These are phyloP conservation scores for Nyctanthes arbortristis DNA, from an alignment of 257 asterid species.

Conservation along the genomic window DNA sequence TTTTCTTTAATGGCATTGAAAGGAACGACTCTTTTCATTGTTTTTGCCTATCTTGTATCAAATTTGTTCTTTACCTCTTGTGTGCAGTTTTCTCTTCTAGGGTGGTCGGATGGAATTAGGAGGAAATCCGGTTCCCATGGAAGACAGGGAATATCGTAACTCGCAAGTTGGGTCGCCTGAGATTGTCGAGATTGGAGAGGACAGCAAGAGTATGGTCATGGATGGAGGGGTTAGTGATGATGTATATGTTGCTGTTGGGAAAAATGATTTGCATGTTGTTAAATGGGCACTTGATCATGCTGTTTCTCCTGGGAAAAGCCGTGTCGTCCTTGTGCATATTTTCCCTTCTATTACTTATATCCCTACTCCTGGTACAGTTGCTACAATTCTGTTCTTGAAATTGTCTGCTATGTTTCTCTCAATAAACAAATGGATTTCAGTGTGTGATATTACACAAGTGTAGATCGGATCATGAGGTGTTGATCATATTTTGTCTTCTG, in stretches of 20 bases:
- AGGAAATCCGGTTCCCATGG: conserved; percentile 20
- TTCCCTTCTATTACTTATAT: conserved; percentile 61
- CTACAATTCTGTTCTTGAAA: background rate
- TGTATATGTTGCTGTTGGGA: conserved; percentile 76
- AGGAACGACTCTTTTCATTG: conserved; percentile 35
- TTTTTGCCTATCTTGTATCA: conserved; percentile 7
- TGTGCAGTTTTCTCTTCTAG: conserved; percentile 26
- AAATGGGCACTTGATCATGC: conserved; percentile 73
- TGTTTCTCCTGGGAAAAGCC: conserved; percentile 45
- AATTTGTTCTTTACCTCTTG: conserved; percentile 33
- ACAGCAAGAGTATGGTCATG: conserved; percentile 35
- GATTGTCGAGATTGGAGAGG: conserved; percentile 71
- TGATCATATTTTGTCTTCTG: background rate
- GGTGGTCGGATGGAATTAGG: conserved; percentile 27
- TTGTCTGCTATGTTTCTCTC: background rate
- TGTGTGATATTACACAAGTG: no score
- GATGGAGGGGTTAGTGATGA: conserved; percentile 49
- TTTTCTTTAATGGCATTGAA: conserved; percentile 38
- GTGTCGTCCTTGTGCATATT: conserved; percentile 59
- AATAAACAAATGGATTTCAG: no score
- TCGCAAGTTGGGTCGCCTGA: conserved; percentile 52
- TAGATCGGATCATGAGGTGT: background rate
- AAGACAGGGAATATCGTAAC: conserved; percentile 37
- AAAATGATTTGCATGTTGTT: conserved; percentile 61
- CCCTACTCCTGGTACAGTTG: conserved; percentile 60